Conservation (phyloP, 768 basidiomycete genomes). For the Hygrophoropsis aurantiaca region DNA sequence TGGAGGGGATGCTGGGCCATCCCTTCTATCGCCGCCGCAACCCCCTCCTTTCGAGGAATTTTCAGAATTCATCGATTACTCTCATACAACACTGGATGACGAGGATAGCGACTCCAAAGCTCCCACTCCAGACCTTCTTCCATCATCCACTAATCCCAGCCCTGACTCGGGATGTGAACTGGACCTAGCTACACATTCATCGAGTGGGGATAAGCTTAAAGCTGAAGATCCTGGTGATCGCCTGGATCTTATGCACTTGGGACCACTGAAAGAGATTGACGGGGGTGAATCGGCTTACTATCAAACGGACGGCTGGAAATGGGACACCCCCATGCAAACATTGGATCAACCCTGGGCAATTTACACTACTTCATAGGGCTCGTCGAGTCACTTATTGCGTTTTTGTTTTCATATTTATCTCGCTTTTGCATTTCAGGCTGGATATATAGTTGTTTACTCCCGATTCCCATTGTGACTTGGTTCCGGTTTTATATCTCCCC, state of each 20-base stretch:
- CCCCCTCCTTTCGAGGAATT: slow-evolving; percentile 46
- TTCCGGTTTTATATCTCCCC: slow-evolving; percentile 36
- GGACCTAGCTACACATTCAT: slow-evolving; percentile 46
- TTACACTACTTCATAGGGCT: slow-evolving; percentile 39
- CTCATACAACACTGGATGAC: slow-evolving; percentile 48
- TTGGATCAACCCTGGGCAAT: slow-evolving; percentile 76
- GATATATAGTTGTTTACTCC: slow-evolving; percentile 37
- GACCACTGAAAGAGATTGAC: slow-evolving; percentile 68
- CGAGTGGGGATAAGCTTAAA: slow-evolving; percentile 50
- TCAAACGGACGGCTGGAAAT: slow-evolving; percentile 60
- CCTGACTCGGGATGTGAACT: slow-evolving; percentile 72
- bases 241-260: slow-evolving; percentile 54
- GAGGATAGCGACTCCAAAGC: slow-evolving; percentile 68
- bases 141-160: slow-evolving; percentile 70
- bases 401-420: slow-evolving; percentile 41
- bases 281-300: slow-evolving; percentile 75
- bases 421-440: slow-evolving; percentile 40
- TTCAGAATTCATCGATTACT: slow-evolving; percentile 68
- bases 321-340: slow-evolving; percentile 65
- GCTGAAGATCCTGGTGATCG: slow-evolving; percentile 45
- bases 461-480: slow-evolving; percentile 32
- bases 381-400: slow-evolving; percentile 37
- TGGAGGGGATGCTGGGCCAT: slow-evolving; percentile 27
- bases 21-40: slow-evolving; percentile 34
- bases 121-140: slow-evolving; percentile 72